phyloP scores from a whole-genome alignment of 2,329 filamentous ascomycete species.

The Parastagonospora avenae region DNA sequence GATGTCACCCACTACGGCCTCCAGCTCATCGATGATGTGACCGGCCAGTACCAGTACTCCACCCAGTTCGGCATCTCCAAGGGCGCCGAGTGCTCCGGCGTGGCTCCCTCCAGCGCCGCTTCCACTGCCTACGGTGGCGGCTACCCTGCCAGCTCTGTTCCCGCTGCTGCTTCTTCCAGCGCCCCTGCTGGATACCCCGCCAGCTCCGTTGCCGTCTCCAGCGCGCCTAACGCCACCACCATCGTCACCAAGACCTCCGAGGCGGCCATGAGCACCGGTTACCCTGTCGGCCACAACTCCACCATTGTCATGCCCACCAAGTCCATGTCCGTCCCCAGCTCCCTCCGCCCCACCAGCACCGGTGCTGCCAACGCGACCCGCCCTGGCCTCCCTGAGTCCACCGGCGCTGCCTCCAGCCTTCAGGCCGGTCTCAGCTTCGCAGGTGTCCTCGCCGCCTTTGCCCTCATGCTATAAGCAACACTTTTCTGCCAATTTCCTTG shows the following conservation, averaged over 20 bases:
- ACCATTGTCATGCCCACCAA: constrained; percentile 42
- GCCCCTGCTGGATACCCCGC: constrained; percentile 17
- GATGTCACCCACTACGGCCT: constrained; percentile 63
- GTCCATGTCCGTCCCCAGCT: constrained; percentile 38
- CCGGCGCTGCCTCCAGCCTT: constrained; percentile 42
- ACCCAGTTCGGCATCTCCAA: constrained; percentile 67
- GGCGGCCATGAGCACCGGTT: constrained; percentile 25
- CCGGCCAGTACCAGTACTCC: constrained; percentile 63
- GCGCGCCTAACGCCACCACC: constrained; percentile 20
- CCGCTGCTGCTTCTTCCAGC: constrained; percentile 9
- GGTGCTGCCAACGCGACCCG: constrained; percentile 29
- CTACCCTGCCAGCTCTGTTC: constrained; percentile 22
- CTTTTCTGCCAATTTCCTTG: neutral
- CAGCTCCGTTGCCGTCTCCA: constrained; percentile 23
- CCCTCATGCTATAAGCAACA: constrained; percentile 45
- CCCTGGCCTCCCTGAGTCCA: constrained; percentile 28
- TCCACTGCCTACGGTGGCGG: constrained; percentile 9
- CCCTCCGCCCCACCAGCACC: constrained; percentile 38
- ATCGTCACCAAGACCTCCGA: constrained; percentile 15
- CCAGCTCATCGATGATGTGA: constrained; percentile 64
- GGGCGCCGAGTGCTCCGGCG: constrained; percentile 29
- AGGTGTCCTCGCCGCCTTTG: constrained; percentile 49
- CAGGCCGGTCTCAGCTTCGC: constrained; percentile 46
- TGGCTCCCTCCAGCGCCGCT: constrained; percentile 23
- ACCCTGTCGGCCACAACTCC: constrained; percentile 24